These are phyloP conservation scores for Plectranthus barbatus DNA, from an alignment of 257 asterid species.

Conservation along the genomic window DNA sequence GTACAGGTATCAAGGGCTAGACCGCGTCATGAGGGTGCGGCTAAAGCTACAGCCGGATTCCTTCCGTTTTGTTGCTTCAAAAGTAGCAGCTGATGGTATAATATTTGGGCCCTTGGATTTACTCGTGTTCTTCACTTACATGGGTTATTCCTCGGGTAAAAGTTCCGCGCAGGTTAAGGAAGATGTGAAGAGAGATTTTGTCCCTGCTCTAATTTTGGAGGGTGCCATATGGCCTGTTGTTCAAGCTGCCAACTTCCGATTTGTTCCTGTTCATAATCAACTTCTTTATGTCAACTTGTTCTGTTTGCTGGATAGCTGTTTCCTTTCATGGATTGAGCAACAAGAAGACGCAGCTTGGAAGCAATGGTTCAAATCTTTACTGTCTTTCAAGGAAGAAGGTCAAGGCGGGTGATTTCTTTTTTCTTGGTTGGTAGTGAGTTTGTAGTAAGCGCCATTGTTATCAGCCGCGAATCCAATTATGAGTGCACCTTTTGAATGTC, in stretches of 20 bases:
- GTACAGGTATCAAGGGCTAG: constrained; percentile 71
- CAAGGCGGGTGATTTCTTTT: constrained; percentile 25
- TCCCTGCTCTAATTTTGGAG: constrained; percentile 69
- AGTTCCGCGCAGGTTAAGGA: constrained; percentile 58
- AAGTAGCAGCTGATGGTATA: constrained; percentile 72
- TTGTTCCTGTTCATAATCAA: constrained; percentile 64
- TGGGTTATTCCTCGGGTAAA: constrained; percentile 81
- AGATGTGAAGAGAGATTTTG: constrained; percentile 70
- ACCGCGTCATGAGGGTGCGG: constrained; percentile 50
- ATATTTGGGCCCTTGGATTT: constrained; percentile 77
- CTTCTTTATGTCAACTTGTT: constrained; percentile 84
- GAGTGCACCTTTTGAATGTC: neutral
- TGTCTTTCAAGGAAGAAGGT: constrained; percentile 39
- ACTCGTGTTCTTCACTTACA: constrained; percentile 67
- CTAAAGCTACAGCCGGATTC: constrained; percentile 60
- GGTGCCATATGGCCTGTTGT: constrained; percentile 80
- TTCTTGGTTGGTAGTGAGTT: neutral
- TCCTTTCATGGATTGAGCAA: constrained; percentile 84
- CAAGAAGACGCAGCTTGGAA: constrained; percentile 88
- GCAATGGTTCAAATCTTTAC: constrained; percentile 48
- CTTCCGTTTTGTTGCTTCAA: constrained; percentile 56
- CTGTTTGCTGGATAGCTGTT: constrained; percentile 83
- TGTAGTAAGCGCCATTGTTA: constrained; percentile 3
- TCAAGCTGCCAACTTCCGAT: constrained; percentile 78
- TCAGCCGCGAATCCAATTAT: neutral